Base-by-base conservation (phyloP, 2,329 filamentous ascomycete genomes). In the Botrytis pseudocinerea region DNA sequence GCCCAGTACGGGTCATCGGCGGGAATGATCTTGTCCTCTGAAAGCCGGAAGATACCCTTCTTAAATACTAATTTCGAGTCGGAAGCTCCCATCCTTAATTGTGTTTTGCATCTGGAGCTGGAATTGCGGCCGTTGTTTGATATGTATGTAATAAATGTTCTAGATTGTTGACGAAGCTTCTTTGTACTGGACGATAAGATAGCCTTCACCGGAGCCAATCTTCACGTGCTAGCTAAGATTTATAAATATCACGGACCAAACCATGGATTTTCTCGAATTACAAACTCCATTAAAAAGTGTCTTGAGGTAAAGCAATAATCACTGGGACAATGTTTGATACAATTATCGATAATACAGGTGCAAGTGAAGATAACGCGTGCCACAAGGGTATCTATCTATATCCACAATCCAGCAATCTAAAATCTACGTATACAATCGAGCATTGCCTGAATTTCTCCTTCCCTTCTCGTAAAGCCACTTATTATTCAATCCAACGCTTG, bases 31-130 rank as follows among this genome's bases (percentile, higher is more conserved):
- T 91, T 90, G 82, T 97, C 92, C 82, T 97, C 94, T n/a, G 94
- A 96, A 74, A 99, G 90, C 81, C 93, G 91, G 86, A 98, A 98
- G 85, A 98, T 97, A 84, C 95, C 95, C 84, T 97, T 93, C 85
- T 98, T 98, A 88, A 99, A 98, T 81, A 95, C 94, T 81, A 98
- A 91, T 88, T 98, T 98, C 80, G 95, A 98, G 85, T 98, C 95
- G 84, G 95, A 98, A 82, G 95, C 95, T 83, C 96, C 96, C 96
- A 99, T 99, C 59, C 70, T 80, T 75, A 76, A 73, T 73, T 76
- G 76, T 59, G 70, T 28, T 70, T 75, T 61, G 76, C 78, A 80
- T 80, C 60, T 74, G 75, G 75, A 65, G 74, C 51, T 57, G 25
- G n/a, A 28, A 14, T 57, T 71, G 66, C 65, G 40, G 46, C 63